Evolutionary conservation across 768 basidiomycete species (phyloP), one percentile per base, ranked within the genome.

Genomic region (Phlebiopsis flavidoalba): DNA sequence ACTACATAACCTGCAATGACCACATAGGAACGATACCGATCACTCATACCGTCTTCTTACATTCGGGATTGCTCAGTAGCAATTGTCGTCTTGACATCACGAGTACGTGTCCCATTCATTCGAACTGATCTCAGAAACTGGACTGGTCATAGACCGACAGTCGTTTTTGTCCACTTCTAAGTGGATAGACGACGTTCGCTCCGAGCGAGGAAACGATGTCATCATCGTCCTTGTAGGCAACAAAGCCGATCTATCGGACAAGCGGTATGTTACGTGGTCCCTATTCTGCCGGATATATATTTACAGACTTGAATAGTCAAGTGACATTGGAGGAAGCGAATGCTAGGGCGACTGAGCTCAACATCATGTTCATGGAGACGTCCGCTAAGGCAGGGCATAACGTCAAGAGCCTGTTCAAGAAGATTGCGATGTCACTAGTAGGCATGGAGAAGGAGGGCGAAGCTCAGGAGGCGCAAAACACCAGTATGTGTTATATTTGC

Each of bases 371-470:
- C 71, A 98, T 98, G 89, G 97, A 99, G 76, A 98, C 97, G 8
- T 97, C 94, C 31, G 97, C 97, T 33, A 99, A 99, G 73, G 97
- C 97, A 7, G 97, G 97, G 2, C 97, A 98, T 73, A 99, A 99
- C 65, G 97, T 99, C 63, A 99, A 99, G 79, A 92, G 92, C 65
- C 74, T 99, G 66, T 99, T 99, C 82, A 95, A 98, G 80, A 98
- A 98, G 81, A 99, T 99, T 65, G 97, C 97, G 1, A 87, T 98
- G 88, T 95, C 95, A 2, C 76, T 99, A 53, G 96, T 97, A 19
- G 97, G 97, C 12, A 95, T 95, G 85, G 93, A 95, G 69, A 93
- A 90, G 72, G 91, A 88, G 37, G 79, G 68, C 22, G 86, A 87
- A 64, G 76, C 73, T 45, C 82, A 69, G 4, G 76, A 75, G 24